Base-by-base conservation (phyloP, 495 filamentous ascomycete genomes). In the Hyaloscypha hepaticicola region DNA sequence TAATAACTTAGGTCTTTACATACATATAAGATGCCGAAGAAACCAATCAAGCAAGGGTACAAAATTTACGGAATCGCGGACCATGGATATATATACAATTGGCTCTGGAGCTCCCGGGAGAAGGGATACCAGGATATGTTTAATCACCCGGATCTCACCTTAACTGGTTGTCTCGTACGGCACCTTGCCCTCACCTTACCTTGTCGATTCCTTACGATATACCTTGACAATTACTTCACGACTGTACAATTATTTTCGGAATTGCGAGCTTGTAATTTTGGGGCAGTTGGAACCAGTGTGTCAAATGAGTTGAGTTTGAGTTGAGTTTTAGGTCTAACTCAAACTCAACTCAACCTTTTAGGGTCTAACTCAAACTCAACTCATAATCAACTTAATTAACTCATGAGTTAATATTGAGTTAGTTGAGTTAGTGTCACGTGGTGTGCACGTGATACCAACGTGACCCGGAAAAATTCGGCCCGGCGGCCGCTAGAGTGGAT, bases 31-130 rank as follows among this genome's bases (percentile, higher is more conserved):
- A 72, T 70, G 64, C 64, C 53, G 14, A 63, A 49, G 41, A 68
- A 68, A 25, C 63, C 66, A 2, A 71, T 71, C 56, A 33, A 63
- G 8, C 65, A 66, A 24, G 58, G 11, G 38, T 51, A 66, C 34
- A 71, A 68, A 21, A 53, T 64, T 14, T 60, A 58, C 24, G 52
- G 57, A 33, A 59, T 68, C 28, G 62, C 62, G 25, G 41, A 65
- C 25, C 38, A 65, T 28, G 62, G 62, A 59, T 65, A 65, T 59
- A 21, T 65, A 50, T 65, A 52, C 28, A 51, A 50, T 24, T 65
- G 24, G 14, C 4, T 58, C 9, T 65, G 62, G 62, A 65, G 62
- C 38, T 65, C 62, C 1, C n/a, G 38, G 26, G 31, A 49, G 31
- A 58, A 65, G 38, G 55, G 55, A 26, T 34, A 50, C 58, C 53